Evolutionary conservation across 2,329 filamentous ascomycete species (phyloP), one percentile per base, ranked within the genome.

Genomic region (Penicillium vulpinum): DNA sequence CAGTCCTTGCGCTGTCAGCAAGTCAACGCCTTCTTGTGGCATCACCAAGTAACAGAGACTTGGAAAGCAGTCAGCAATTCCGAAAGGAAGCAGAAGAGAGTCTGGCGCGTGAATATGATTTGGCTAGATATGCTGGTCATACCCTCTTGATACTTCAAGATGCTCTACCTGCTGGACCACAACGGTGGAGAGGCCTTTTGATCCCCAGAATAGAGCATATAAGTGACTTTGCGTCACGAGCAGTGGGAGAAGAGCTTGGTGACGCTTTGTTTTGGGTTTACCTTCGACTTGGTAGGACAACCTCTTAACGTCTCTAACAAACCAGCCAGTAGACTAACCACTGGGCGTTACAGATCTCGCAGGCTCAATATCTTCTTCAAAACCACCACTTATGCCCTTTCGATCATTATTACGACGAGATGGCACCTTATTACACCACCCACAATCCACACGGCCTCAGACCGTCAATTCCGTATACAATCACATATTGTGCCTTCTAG

Each of bases 1-100:
- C 66, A 0, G 59, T 66, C 1, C 58, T 67, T n/a, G 64, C 65
- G 0, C 38, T 68, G 11, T 60, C 66, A 31, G 60, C 61, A 0
- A 43, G 46, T 6, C 65, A 67, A 36, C 56, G 61, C 18, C 43
- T 53, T 3, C 51, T 62, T 0, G 50, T 62, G 11, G 28, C 57
- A 11, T 26, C 53, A 2, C 22, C 45, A 0, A 46, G 46, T 8
- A 51, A 7, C 8, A 40, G 54, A 5, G 61, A 61, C 33, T 41
- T 54, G 2, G 47, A 53, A 5, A 52, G 51, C 21, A 58, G 57
- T 38, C 31, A 54, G 13, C 46, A 39, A 2, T 64, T 64, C 39
- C 57, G 65, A 31, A 51, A 57, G 5, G 62, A 66, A 39, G 65
- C 65, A 11, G 57, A 66, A 56, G 46, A 54, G 6, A 51, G 48